Conservation (phyloP, 192 early-diverging fungal genomes). For the Coemansia sp. region DNA sequence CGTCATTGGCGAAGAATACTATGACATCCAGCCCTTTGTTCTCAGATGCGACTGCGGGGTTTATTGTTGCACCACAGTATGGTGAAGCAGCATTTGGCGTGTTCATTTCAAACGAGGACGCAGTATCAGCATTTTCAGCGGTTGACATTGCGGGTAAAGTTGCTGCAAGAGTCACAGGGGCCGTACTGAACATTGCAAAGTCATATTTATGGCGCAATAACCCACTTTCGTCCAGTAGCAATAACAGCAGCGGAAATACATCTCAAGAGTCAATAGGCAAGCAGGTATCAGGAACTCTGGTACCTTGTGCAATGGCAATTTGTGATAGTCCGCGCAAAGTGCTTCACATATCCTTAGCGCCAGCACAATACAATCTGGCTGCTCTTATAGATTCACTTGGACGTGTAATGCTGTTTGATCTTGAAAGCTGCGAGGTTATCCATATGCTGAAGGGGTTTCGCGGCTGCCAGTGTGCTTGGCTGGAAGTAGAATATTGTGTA, state of each 20-base stretch:
- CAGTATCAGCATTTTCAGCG: conserved; percentile 29
- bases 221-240: conserved; percentile 5
- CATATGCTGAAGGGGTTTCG: conserved; percentile 50
- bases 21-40: conserved; percentile 28
- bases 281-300: conserved; percentile 20
- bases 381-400: conserved; percentile 47
- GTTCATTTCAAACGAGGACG: conserved; percentile 43
- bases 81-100: conserved; percentile 50
- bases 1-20: conserved; percentile 24
- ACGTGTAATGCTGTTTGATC: conserved; percentile 33
- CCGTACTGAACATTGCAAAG: conserved; percentile 37
- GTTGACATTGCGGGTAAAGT: conserved; percentile 43
- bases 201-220: conserved; percentile 41
- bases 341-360: conserved; percentile 37
- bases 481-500: conserved; percentile 9
- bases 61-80: conserved; percentile 41
- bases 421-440: conserved; percentile 37
- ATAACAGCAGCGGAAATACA: background rate
- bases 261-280: conserved; percentile 3
- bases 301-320: conserved; percentile 35
- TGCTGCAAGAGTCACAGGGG: conserved; percentile 41
- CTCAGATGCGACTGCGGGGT: conserved; percentile 40
- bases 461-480: conserved; percentile 50
- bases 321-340: conserved; percentile 43
- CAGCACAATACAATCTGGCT: conserved; percentile 25